A percentile compares a stretch with the other conserved stretches of the same genome.
phyloP scores from a whole-genome alignment of 768 basidiomycete genomes.

The Collybiopsis confluens region DNA sequence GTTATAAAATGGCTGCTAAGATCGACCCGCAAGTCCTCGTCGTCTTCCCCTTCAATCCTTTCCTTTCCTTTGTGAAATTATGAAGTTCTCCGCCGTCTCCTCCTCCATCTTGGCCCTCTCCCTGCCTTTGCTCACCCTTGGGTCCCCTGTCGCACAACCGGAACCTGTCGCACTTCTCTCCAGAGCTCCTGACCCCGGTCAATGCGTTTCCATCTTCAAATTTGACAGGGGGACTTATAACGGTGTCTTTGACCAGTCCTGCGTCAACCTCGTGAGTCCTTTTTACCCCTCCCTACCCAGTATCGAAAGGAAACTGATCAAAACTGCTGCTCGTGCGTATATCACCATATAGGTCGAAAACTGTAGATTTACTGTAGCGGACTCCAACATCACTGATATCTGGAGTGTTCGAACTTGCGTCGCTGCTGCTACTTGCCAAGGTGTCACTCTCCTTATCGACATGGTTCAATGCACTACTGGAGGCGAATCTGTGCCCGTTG shows the following conservation, averaged over 20 bases:
- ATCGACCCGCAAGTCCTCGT: too few species aligned
- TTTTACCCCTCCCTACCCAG: background rate
- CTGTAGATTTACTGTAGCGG: conserved; percentile 3
- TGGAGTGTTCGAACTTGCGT: conserved; percentile 9
- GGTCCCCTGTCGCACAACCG: background rate
- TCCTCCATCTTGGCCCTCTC: background rate
- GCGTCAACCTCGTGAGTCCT: background rate
- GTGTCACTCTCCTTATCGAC: conserved; percentile 8
- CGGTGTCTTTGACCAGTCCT: background rate
- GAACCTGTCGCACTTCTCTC: background rate
- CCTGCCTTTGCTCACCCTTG: background rate
- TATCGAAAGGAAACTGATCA: too few species aligned
- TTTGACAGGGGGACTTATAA: conserved; percentile 3
- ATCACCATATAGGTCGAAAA: conserved; percentile 3
- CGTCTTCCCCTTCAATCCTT: too few species aligned
- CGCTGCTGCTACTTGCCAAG: conserved; percentile 12
- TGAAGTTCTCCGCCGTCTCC: conserved; percentile 3
- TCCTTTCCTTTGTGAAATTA: too few species aligned
- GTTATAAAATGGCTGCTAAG: too few species aligned
- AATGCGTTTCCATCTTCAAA: conserved; percentile 4
- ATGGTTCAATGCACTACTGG: conserved; percentile 7
- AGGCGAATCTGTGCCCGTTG: background rate
- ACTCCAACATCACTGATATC: background rate
- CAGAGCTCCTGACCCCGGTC: background rate
- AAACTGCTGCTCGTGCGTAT: too few species aligned